Evolutionary conservation across 2,329 filamentous ascomycete species (phyloP).

Genomic region (Diplodia mutila): DNA sequence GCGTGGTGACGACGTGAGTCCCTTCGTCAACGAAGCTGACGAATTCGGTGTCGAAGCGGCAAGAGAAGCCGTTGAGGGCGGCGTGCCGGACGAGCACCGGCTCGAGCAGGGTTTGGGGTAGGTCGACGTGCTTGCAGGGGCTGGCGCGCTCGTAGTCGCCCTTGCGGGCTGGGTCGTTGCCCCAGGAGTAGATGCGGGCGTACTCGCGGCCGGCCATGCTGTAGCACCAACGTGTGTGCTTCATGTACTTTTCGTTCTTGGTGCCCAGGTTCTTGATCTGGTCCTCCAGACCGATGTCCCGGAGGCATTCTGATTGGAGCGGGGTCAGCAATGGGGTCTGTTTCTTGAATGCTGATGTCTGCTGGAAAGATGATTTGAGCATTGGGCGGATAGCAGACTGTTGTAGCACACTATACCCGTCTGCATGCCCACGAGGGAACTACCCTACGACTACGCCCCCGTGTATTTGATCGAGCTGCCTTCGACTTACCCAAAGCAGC

Average conservation of each 20-base stretch:
- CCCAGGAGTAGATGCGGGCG: slow-evolving; percentile 49
- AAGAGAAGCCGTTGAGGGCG: slow-evolving; percentile 42
- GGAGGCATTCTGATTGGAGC: slow-evolving; percentile 47
- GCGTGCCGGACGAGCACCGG: slow-evolving; percentile 48
- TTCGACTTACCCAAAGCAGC: slow-evolving; percentile 51
- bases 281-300: slow-evolving; percentile 50
- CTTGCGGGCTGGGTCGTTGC: slow-evolving; percentile 44
- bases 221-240: slow-evolving; percentile 50
- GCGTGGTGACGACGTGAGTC: slow-evolving; percentile 39
- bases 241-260: slow-evolving; percentile 39
- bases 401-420: background rate
- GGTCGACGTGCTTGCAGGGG: slow-evolving; percentile 48
- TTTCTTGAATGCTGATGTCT: background rate
- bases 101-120: slow-evolving; percentile 51
- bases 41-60: slow-evolving; percentile 47
- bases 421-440: too few relatives aligned
- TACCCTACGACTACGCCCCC: background rate
- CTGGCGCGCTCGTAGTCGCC: slow-evolving; percentile 48
- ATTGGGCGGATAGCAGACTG: too few relatives aligned
- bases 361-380: background rate
- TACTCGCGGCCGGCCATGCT: slow-evolving; percentile 52
- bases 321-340: background rate
- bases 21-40: slow-evolving; percentile 34
- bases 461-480: background rate
- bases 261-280: slow-evolving; percentile 40